A percentile compares a stretch with the other conserved stretches of the same genome.
Evolutionary conservation across 306 rosid species (phyloP).

Genomic region (Cotoneaster glaucophyllus): DNA sequence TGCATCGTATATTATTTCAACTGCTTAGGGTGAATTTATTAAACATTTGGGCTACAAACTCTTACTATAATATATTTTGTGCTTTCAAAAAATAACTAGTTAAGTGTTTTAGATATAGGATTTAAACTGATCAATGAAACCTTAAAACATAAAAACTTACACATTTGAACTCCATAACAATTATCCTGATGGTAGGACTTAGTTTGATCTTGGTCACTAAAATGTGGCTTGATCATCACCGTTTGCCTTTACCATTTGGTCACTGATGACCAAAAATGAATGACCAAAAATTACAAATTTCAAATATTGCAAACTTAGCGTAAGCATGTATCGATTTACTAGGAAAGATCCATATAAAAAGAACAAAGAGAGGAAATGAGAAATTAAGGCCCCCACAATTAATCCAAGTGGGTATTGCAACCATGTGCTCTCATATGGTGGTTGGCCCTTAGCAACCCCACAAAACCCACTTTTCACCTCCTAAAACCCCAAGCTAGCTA

Average conservation of each 20-base stretch:
- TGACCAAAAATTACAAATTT: not conserved
- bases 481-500: not conserved
- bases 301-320: not conserved
- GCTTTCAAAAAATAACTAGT: no score
- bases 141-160: not conserved
- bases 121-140: no score
- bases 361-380: not conserved
- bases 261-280: not conserved
- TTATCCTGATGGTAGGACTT: not conserved
- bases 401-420: conserved; percentile 23
- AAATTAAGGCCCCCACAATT: conserved; percentile 14
- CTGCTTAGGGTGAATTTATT: no score
- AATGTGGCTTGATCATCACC: not conserved
- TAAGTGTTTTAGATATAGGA: no score
- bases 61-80: no score
- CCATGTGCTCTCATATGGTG: conserved; percentile 33
- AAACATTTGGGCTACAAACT: no score
- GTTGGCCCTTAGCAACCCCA: conserved; percentile 20
- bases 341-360: not conserved
- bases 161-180: not conserved
- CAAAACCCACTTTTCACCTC: conserved; percentile 1
- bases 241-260: not conserved
- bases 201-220: not conserved
- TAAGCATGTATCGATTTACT: not conserved
- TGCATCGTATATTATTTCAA: no score